A percentile compares a stretch with the other conserved stretches of the same genome.
phyloP scores from a whole-genome alignment of 2,329 filamentous ascomycete species.

The Sporothrix curviconia region DNA sequence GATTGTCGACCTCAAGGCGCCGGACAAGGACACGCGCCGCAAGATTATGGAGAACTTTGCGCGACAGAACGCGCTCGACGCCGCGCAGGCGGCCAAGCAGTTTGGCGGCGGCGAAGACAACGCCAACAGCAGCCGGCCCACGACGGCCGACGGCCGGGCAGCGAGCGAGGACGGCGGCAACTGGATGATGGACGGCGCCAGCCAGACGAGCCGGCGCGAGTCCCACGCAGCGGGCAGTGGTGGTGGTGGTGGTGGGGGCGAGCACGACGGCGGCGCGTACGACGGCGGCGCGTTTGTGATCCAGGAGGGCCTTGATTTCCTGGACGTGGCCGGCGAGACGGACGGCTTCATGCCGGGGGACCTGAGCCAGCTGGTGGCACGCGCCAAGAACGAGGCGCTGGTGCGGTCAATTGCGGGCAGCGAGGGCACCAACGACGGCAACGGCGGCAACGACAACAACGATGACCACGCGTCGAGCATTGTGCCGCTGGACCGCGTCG shows the following conservation, averaged over 20 bases:
- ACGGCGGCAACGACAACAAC: constrained; percentile 28
- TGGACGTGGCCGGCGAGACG: constrained; percentile 87
- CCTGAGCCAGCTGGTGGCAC: constrained; percentile 73
- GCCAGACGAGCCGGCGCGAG: constrained; percentile 39
- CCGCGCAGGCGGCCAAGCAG: constrained; percentile 29
- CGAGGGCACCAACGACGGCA: constrained; percentile 34
- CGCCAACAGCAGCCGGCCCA: constrained; percentile 42
- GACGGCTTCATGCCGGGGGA: constrained; percentile 99
- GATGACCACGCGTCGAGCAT: constrained; percentile 38
- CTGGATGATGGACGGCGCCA: constrained; percentile 76
- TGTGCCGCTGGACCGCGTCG: constrained; percentile 61
- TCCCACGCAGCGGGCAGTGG: constrained; percentile 25
- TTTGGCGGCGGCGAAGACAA: constrained; percentile 19
- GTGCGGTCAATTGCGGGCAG: constrained; percentile 64
- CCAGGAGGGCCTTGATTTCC: constrained; percentile 73
- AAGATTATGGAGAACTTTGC: constrained; percentile 78
- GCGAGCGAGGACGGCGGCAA: constrained; percentile 47
- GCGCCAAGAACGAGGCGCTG: constrained; percentile 85
- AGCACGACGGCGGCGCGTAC: constrained; percentile 22
- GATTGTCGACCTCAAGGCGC: constrained; percentile 81
- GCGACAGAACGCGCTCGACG: constrained; percentile 41
- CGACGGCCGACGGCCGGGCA: constrained; percentile 48
- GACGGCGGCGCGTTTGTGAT: constrained; percentile 60
- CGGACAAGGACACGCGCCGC: constrained; percentile 82
- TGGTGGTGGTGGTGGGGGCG: constrained; percentile 29